Base-by-base conservation (phyloP, 257 asterid genomes). In the Fraxinus anomala region DNA sequence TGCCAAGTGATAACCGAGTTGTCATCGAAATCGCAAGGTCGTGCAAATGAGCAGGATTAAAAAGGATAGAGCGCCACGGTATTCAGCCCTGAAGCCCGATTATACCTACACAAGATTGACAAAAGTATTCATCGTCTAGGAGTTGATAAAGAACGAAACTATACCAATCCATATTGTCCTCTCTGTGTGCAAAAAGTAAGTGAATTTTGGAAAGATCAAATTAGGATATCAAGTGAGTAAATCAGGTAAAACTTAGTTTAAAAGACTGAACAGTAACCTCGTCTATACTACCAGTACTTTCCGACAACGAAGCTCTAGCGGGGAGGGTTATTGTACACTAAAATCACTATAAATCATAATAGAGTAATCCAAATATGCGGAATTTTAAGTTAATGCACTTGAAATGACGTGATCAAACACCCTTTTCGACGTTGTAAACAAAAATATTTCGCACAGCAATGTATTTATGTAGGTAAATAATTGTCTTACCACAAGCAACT, bases 61-160 rank as follows among this genome's bases (percentile, higher is more conserved):
- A 39, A 39, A 39, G 51, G 51, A 16, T 0, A 8, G 19, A 42
- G 51, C 5, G 51, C n/a, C 6, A 33, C 31, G 10, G 42, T n/a
- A 17, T 19, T 91, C 80, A 91, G 77, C 91, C 94, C 82, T 89
- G 94, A 69, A 89, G 90, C 9, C 93, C 93, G n/a, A 89, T 88
- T 75, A 91, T 83, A 80, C 96, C 93, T 87, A 82, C 72, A 82
- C 59, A 79, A 72, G 34, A 76, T 71, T 73, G 49, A 28, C 74
- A 75, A 6, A 10, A 39, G 39, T 23, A 40, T 2, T 21, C 16
- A 74, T 73, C 34, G 33, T 17, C 42, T 37, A 14, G 14, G 10
- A 68, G 47, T 51, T n/a, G 66, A 51, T 42, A 12, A 80, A 33
- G 34, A 28, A 30, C 9, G 24, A 28, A 61, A 59, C 17, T 49